Conservation (phyloP, 2,329 filamentous ascomycete species). For the Simplicillium aogashimaense region DNA sequence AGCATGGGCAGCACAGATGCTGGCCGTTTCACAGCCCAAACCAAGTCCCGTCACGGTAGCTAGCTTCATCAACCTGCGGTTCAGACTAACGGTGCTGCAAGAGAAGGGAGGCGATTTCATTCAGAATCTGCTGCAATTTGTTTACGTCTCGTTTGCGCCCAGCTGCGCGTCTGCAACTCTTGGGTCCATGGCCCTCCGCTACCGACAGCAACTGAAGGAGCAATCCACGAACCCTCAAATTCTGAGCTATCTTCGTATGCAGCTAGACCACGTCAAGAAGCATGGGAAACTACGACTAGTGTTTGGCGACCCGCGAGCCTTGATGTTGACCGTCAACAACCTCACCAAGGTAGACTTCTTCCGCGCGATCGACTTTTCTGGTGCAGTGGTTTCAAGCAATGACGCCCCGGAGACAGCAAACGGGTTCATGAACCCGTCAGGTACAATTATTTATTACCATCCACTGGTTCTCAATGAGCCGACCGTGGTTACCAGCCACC, state of each 20-base stretch:
- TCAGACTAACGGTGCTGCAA: slow-evolving; percentile 12
- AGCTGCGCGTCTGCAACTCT: slow-evolving; percentile 14
- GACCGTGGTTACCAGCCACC: slow-evolving; percentile 5
- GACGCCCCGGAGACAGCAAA: too few species aligned
- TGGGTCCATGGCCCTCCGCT: slow-evolving; percentile 15
- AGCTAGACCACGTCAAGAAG: slow-evolving; percentile 9
- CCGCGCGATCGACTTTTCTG: slow-evolving; percentile 23
- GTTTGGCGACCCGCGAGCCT: slow-evolving; percentile 19
- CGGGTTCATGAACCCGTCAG: slow-evolving; percentile 8
- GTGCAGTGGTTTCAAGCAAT: slow-evolving; percentile 12
- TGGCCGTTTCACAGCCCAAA: slow-evolving; percentile 11
- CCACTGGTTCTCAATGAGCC: slow-evolving; percentile 4
- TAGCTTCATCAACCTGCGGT: slow-evolving; percentile 16
- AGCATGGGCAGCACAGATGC: slow-evolving; percentile 25
- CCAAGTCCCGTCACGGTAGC: slow-evolving; percentile 14
- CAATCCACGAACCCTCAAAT: slow-evolving; percentile 24
- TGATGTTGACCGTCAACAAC: slow-evolving; percentile 26
- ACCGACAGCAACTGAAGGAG: slow-evolving; percentile 21
- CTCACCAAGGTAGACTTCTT: slow-evolving; percentile 26
- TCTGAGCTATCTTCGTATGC: slow-evolving; percentile 14
- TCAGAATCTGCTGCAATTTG: slow-evolving; percentile 15
- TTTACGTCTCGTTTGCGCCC: slow-evolving; percentile 12
- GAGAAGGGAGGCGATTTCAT: slow-evolving; percentile 12
- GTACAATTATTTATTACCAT: slow-evolving; percentile 11
- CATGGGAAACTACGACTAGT: slow-evolving; percentile 12